Evolutionary conservation across 208 protist genomes (phyloP).

Genomic region (Leishmania lainsoni): DNA sequence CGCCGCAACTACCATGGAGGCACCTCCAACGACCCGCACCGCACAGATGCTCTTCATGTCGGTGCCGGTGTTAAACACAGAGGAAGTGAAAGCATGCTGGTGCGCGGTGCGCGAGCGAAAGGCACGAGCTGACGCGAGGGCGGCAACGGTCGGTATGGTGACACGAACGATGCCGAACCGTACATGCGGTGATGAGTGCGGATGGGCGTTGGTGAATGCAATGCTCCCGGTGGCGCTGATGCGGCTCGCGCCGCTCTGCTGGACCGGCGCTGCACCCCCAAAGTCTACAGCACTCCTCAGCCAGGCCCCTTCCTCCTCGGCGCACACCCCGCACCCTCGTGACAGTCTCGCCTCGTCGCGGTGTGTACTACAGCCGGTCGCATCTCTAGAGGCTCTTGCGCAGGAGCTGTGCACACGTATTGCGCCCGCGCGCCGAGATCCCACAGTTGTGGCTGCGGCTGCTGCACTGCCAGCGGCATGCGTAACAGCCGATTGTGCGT

Average conservation of each 20-base stretch:
- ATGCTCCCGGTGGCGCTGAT: constrained; percentile 29
- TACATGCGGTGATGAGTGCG: constrained; percentile 4
- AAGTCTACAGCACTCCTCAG: not conserved
- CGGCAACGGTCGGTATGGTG: not conserved
- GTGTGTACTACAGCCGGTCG: not conserved
- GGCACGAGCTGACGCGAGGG: not conserved
- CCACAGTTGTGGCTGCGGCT: not conserved
- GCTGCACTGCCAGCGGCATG: not conserved
- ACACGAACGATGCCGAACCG: not conserved
- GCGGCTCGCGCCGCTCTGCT: constrained; percentile 25
- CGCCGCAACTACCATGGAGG: constrained; percentile 22
- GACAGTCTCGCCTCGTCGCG: not conserved
- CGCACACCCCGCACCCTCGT: not conserved
- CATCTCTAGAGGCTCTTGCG: not conserved
- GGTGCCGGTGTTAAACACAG: constrained; percentile 28
- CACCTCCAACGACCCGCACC: constrained; percentile 38
- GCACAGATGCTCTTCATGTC: constrained; percentile 44
- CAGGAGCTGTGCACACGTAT: not conserved
- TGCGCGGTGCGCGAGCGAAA: constrained; percentile 2
- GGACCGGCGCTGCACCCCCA: constrained; percentile 13
- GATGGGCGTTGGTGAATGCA: constrained; percentile 4
- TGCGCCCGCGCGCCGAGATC: not conserved
- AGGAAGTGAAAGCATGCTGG: constrained; percentile 21
- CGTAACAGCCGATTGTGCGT: not conserved
- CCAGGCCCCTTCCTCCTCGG: not conserved